Base-by-base conservation (phyloP, 371 early-diverging fungal genomes). In the Rhizomucor miehei region DNA sequence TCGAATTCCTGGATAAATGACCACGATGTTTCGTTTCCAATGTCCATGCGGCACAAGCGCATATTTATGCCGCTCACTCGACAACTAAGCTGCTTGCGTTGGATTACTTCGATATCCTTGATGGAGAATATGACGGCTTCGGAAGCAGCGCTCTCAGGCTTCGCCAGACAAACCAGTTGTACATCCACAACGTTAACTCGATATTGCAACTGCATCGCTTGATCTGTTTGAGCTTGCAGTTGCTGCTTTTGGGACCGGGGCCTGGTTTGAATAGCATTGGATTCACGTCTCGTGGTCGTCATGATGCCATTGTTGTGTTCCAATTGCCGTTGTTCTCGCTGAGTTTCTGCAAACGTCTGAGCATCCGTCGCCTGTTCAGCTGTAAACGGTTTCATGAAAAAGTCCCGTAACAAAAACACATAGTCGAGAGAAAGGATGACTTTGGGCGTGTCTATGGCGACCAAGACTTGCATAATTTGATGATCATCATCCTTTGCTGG, bases 41-140 rank as follows among this genome's bases (percentile, higher is more conserved):
- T 75, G 62, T 92, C 88, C 88, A 97, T 93, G 20, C 84, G 84
- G 75, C 96, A 97, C 44, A 98, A 73, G 14, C 88, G 79, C 85
- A 96, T 90, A 24, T 93, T 89, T 39, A 95, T 79, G 24, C 90
- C 83, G 17, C 91, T 83, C 29, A 94, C 70, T 14, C 82, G 72
- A 5, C 91, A 58, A 0, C 80, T 71, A 49, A 88, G 66, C 12
- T 83, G 66, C 13, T 81, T 66, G 47, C 92, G 84, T 59, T 90
- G 89, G 9, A 81, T 65, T 6, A 92, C 56, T 13, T 84, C 71
- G 0, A 96, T 69, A 48, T 94, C 89, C 21, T 89, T 79, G 9
- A 90, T 81, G 0, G 84, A 81, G 19, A 97, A 76, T 10, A 95
- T 78, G n/a, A 97, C 79, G 2, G 98, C 97, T 51, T 95, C 94